Conservation (phyloP, 2,329 filamentous ascomycete genomes). For the Colletotrichum truncatum region DNA sequence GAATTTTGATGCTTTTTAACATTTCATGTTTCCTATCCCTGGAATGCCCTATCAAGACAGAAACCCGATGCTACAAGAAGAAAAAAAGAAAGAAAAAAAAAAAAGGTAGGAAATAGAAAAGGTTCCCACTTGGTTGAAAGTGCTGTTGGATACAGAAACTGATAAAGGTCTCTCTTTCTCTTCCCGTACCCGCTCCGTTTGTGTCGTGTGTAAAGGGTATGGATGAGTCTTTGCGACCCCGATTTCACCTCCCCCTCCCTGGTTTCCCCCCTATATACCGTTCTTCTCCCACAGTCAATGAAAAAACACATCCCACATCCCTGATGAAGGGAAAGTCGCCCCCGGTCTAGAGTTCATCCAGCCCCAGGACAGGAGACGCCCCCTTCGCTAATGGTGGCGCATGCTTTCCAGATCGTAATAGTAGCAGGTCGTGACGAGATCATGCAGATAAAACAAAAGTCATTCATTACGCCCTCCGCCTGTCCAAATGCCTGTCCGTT, state of each 20-base stretch:
- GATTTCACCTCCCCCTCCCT: not conserved
- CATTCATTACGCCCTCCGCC: conserved; percentile 33
- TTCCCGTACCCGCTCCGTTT: conserved; percentile 26
- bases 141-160: conserved; percentile 26
- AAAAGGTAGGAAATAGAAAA: conserved; percentile 32
- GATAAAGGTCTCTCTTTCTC: conserved; percentile 12
- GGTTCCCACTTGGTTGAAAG: conserved; percentile 29
- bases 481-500: conserved; percentile 18
- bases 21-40: conserved; percentile 45
- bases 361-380: conserved; percentile 29
- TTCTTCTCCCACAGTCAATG: not conserved
- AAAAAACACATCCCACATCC: conserved; percentile 13
- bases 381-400: conserved; percentile 29
- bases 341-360: conserved; percentile 30
- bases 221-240: conserved; percentile 23
- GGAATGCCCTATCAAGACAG: conserved; percentile 33
- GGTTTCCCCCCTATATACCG: conserved; percentile 19
- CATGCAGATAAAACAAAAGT: conserved; percentile 34
- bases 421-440: conserved; percentile 44
- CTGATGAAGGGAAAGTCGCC: conserved; percentile 15
- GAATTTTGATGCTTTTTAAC: conserved; percentile 34
- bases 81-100: conserved; percentile 32
- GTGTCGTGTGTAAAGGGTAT: conserved; percentile 28
- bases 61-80: conserved; percentile 38
- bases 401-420: conserved; percentile 33